Evolutionary conservation across 2,329 filamentous ascomycete genomes (phyloP).

Genomic region (Tolypocladium nubicola): DNA sequence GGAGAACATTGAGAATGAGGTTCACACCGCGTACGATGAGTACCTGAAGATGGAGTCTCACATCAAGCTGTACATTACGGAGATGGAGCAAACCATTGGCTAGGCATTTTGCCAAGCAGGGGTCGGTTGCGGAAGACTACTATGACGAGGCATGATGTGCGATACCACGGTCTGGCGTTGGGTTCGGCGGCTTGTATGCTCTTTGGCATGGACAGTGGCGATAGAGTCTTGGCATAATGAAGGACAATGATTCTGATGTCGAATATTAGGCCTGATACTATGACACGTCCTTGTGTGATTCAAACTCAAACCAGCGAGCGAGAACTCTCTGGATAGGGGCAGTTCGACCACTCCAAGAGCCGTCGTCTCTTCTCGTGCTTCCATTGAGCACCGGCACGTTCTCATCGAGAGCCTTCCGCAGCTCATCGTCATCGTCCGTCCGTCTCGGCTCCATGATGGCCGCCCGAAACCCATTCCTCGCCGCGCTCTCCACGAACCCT

Average conservation of each 20-base stretch:
- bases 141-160: not conserved
- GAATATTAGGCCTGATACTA: not conserved
- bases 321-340: conserved; percentile 48
- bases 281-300: not conserved
- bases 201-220: not conserved
- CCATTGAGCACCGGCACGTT: conserved; percentile 53
- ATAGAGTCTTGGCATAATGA: not conserved
- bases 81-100: conserved; percentile 86
- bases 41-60: conserved; percentile 97
- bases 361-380: conserved; percentile 38
- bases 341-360: conserved; percentile 45
- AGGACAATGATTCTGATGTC: not conserved
- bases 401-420: conserved; percentile 34
- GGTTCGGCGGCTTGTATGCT: not conserved
- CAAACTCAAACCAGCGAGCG: conserved; percentile 52
- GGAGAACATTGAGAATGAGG: conserved; percentile 92
- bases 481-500: conserved; percentile 49
- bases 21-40: conserved; percentile 82
- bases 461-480: conserved; percentile 29
- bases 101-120: conserved; percentile 1
- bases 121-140: not conserved
- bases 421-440: conserved; percentile 13
- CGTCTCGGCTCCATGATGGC: conserved; percentile 36
- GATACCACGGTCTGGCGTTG: conserved; percentile 1
- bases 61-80: conserved; percentile 93